Conservation (phyloP, 352 stramenopile species). For the Phytophthora vignae region DNA sequence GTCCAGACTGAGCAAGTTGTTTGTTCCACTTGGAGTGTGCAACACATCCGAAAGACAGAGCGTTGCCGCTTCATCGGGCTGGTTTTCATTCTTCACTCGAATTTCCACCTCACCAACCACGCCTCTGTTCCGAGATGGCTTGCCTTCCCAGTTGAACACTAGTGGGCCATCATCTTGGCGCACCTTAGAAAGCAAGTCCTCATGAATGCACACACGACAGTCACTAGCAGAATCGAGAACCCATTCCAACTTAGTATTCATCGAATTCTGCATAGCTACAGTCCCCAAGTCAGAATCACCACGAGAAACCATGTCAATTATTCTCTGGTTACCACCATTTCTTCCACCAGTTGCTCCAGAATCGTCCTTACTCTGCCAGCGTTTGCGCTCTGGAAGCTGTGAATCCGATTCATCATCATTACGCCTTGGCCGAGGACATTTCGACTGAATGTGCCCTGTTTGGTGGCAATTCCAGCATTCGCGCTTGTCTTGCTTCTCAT, state of each 20-base stretch:
- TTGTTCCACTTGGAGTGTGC: too few species aligned
- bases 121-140: too few species aligned
- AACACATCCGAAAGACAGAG: too few species aligned
- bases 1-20: too few species aligned
- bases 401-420: neutral
- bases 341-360: neutral
- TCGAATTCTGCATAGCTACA: neutral
- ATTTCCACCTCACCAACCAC: too few species aligned
- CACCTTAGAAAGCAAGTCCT: neutral
- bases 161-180: too few species aligned
- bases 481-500: neutral
- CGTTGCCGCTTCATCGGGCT: too few species aligned
- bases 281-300: neutral
- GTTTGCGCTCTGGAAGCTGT: neutral
- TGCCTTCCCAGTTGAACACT: neutral
- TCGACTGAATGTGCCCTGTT: neutral
- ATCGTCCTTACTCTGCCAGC: neutral
- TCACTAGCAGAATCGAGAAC: neutral
- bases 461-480: neutral
- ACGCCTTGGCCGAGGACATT: neutral
- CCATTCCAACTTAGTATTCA: neutral
- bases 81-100: too few species aligned
- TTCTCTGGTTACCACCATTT: neutral
- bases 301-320: neutral
- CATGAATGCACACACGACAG: neutral